Percentiles rank a stretch among this genome's conserved stretches.
Conservation (phyloP, 2,329 filamentous ascomycete species). For the Aspergillus arachidicola region DNA sequence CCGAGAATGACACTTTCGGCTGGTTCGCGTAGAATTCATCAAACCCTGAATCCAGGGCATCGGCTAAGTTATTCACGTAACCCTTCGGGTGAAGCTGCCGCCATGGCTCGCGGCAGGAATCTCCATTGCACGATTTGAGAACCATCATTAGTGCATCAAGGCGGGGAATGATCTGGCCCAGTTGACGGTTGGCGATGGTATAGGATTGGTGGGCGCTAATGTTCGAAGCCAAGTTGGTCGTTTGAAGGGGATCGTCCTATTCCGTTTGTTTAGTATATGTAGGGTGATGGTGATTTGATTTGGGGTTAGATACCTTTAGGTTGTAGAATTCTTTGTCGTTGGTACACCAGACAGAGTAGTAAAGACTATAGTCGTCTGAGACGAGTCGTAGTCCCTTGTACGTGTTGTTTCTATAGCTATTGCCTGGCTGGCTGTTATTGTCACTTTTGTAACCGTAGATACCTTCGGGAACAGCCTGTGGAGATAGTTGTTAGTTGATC, state of each 20-base stretch:
- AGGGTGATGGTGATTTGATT: neutral
- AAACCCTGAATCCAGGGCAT: slow-evolving; percentile 53
- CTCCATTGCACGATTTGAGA: slow-evolving; percentile 62
- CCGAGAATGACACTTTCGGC: slow-evolving; percentile 54
- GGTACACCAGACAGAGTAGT: slow-evolving; percentile 71
- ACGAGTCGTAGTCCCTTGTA: slow-evolving; percentile 65
- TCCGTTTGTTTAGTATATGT: neutral
- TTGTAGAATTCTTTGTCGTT: slow-evolving; percentile 70
- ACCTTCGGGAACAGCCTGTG: slow-evolving; percentile 30
- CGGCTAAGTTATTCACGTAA: slow-evolving; percentile 53
- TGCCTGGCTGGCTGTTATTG: slow-evolving; percentile 17
- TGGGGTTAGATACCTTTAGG: slow-evolving; percentile 46
- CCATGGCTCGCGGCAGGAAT: slow-evolving; percentile 61
- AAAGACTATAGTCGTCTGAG: slow-evolving; percentile 58
- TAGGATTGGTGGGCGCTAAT: slow-evolving; percentile 18
- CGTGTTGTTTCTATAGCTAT: slow-evolving; percentile 52
- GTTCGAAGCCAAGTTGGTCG: slow-evolving; percentile 47
- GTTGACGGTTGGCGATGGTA: slow-evolving; percentile 20
- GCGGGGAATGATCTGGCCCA: slow-evolving; percentile 48
- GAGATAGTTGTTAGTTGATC: neutral
- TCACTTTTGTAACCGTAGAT: slow-evolving; percentile 31
- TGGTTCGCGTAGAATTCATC: slow-evolving; percentile 59
- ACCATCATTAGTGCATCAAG: slow-evolving; percentile 63
- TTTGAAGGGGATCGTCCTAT: slow-evolving; percentile 57
- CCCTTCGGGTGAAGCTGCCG: slow-evolving; percentile 57